Conservation (phyloP, 768 basidiomycete genomes). For the Podaxis pistillaris region DNA sequence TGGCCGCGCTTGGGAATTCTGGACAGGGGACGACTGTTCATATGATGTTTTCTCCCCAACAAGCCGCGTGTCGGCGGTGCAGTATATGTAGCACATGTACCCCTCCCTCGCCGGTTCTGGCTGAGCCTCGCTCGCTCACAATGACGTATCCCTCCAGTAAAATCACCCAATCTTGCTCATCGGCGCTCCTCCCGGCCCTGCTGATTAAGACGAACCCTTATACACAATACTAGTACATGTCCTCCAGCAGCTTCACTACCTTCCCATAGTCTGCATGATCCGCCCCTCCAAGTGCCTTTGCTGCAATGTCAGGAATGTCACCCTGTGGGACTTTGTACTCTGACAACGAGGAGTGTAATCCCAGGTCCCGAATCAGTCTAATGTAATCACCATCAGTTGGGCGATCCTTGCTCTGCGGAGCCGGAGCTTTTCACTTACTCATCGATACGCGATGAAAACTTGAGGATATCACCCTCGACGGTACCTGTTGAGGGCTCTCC, state of each 20-base stretch:
- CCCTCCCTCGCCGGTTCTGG: neutral
- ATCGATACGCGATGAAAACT: constrained; percentile 52
- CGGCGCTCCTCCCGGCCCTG: constrained; percentile 8
- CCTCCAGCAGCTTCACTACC: constrained; percentile 50
- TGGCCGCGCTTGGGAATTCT: neutral
- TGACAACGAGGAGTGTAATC: constrained; percentile 53
- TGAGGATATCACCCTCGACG: constrained; percentile 58
- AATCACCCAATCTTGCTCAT: neutral
- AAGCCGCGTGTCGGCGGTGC: neutral
- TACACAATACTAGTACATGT: constrained; percentile 32
- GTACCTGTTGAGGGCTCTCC: constrained; percentile 60
- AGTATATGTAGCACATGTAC: neutral
- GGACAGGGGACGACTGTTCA: constrained; percentile 1
- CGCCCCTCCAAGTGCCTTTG: constrained; percentile 40
- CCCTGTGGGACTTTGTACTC: constrained; percentile 63
- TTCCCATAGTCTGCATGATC: constrained; percentile 36
- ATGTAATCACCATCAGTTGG: neutral
- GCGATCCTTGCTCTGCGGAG: neutral
- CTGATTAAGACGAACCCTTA: neutral
- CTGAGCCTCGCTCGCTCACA: constrained; percentile 10
- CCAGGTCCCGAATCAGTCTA: constrained; percentile 62
- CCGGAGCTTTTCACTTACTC: constrained; percentile 37
- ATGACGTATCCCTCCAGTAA: constrained; percentile 4
- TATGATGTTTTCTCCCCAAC: neutral
- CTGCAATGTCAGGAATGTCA: constrained; percentile 55